Evolutionary conservation across 2,329 filamentous ascomycete species (phyloP).

Genomic region (Pseudogymnoascus sp.): DNA sequence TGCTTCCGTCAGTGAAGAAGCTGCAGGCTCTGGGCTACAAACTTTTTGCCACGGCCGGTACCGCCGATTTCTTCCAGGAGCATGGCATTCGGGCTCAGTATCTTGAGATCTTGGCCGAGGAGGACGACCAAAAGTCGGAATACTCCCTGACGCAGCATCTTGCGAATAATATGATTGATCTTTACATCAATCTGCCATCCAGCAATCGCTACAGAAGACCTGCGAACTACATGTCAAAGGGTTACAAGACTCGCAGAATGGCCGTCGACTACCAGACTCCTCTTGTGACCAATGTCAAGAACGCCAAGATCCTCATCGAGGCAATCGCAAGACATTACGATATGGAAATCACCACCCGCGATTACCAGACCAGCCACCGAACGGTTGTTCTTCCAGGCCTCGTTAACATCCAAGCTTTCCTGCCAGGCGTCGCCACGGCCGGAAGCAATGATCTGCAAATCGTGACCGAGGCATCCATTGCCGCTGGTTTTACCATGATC

Average conservation of each 20-base stretch:
- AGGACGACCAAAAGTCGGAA: conserved; percentile 84
- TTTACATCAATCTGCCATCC: conserved; percentile 99
- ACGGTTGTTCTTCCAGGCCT: conserved; percentile 66
- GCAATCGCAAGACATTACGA: conserved; percentile 85
- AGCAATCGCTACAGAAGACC: conserved; percentile 95
- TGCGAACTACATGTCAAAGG: conserved; percentile 97
- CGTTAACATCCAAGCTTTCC: conserved; percentile 73
- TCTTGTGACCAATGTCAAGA: conserved; percentile 97
- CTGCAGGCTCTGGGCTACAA: conserved; percentile 89
- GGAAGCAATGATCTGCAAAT: conserved; percentile 61
- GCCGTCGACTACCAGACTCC: conserved; percentile 93
- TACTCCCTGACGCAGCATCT: conserved; percentile 96
- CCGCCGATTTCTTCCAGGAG: conserved; percentile 91
- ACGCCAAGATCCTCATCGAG: conserved; percentile 93
- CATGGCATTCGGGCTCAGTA: conserved; percentile 89
- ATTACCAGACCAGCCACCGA: conserved; percentile 85
- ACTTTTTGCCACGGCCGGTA: conserved; percentile 91
- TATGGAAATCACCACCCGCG: conserved; percentile 71
- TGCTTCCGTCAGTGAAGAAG: conserved; percentile 86
- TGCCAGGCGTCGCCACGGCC: conserved; percentile 60
- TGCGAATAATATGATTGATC: conserved; percentile 93
- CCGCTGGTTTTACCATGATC: conserved; percentile 72
- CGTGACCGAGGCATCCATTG: conserved; percentile 66
- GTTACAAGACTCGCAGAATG: conserved; percentile 94
- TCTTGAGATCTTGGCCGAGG: conserved; percentile 73